These are phyloP conservation scores for Hypocreales sp. DNA, from an alignment of 2,329 filamentous ascomycete species.

Conservation along the genomic window DNA sequence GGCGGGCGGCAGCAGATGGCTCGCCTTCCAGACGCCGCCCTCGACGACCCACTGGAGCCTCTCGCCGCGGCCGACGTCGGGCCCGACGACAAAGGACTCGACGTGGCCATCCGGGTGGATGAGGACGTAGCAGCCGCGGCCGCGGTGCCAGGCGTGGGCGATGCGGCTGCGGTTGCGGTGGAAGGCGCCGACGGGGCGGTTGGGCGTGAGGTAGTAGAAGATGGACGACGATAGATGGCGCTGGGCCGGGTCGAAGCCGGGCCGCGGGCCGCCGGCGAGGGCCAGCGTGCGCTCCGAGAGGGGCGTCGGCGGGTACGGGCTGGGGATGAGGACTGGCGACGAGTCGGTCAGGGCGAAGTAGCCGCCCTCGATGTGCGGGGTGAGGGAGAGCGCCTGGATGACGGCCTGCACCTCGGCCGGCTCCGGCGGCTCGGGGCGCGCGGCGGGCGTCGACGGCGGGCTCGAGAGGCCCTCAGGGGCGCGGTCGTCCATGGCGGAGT, in stretches of 20 bases:
- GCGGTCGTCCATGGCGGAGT: too few relatives aligned
- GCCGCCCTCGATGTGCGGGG: conserved; percentile 44
- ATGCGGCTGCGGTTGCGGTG: conserved; percentile 47
- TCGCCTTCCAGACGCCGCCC: conserved; percentile 51
- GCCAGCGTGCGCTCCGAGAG: conserved; percentile 18
- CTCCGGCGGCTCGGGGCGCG: not conserved
- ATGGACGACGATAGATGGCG: conserved; percentile 45
- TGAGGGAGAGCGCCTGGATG: conserved; percentile 18
- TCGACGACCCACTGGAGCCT: conserved; percentile 53
- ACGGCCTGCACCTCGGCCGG: conserved; percentile 3
- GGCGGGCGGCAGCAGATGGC: conserved; percentile 30
- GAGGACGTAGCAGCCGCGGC: conserved; percentile 47
- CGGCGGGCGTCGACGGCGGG: too few relatives aligned
- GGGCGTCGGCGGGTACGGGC: conserved; percentile 20
- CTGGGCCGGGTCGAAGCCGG: conserved; percentile 21
- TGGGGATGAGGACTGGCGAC: conserved; percentile 32
- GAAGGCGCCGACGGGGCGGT: conserved; percentile 39
- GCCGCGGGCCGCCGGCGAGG: conserved; percentile 15
- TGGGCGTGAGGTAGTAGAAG: conserved; percentile 46
- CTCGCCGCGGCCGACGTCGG: conserved; percentile 40
- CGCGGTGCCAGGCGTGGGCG: conserved; percentile 49
- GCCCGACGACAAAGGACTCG: conserved; percentile 50
- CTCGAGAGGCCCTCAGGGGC: too few relatives aligned
- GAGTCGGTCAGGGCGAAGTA: conserved; percentile 49
- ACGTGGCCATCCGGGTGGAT: conserved; percentile 42